Evolutionary conservation across 805 yeast genomes (phyloP).

Genomic region (Limtongia smithiae): DNA sequence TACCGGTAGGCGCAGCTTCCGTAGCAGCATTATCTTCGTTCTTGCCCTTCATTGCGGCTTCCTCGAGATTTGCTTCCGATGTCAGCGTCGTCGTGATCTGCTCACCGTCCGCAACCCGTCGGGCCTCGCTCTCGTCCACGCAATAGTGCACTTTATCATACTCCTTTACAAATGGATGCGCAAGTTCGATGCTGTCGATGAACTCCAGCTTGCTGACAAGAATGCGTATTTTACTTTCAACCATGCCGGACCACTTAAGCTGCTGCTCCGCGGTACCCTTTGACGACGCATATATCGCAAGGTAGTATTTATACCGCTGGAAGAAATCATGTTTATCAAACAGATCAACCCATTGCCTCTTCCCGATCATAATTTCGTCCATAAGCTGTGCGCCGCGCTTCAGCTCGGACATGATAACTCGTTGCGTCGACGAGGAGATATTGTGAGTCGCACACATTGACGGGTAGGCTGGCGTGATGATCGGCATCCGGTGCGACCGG

Average conservation of each 20-base stretch:
- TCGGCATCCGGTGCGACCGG: slow-evolving; percentile 91
- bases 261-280: slow-evolving; percentile 75
- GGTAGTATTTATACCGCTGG: slow-evolving; percentile 76
- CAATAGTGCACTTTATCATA: slow-evolving; percentile 56
- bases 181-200: slow-evolving; percentile 67
- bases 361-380: slow-evolving; percentile 61
- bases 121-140: slow-evolving; percentile 52
- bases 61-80: slow-evolving; percentile 25
- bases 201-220: slow-evolving; percentile 81
- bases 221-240: slow-evolving; percentile 79
- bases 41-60: slow-evolving; percentile 23
- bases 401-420: slow-evolving; percentile 74
- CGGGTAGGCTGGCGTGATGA: slow-evolving; percentile 96
- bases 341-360: slow-evolving; percentile 67
- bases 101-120: slow-evolving; percentile 56
- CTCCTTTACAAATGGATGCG: slow-evolving; percentile 86
- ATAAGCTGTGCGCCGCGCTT: slow-evolving; percentile 69
- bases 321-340: slow-evolving; percentile 81
- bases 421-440: slow-evolving; percentile 83
- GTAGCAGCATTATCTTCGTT: slow-evolving; percentile 31
- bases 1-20: slow-evolving; percentile 24
- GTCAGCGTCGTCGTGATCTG: slow-evolving; percentile 41
- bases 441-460: slow-evolving; percentile 99
- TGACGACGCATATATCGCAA: slow-evolving; percentile 77
- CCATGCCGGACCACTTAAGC: slow-evolving; percentile 86